Percentiles rank a stretch among this genome's conserved stretches.
Evolutionary conservation across 495 filamentous ascomycete species (phyloP).

Genomic region (Massariosphaeria phaeospora): DNA sequence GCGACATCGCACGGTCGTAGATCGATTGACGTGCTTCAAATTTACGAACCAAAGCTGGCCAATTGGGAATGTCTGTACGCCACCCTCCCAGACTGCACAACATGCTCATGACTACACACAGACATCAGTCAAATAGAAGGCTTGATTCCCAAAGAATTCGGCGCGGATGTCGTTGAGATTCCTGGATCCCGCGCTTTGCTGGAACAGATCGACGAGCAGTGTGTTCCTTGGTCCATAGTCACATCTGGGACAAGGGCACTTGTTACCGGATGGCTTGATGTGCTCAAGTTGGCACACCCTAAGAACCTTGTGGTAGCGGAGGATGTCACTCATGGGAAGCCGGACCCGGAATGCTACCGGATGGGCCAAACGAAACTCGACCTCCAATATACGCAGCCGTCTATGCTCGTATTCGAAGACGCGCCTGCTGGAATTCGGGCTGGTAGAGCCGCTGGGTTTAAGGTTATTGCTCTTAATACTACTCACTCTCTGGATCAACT

Average conservation of each 20-base stretch:
- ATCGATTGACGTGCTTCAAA: conserved; percentile 70
- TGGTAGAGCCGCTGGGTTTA: conserved; percentile 84
- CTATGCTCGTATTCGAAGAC: conserved; percentile 83
- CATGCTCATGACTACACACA: conserved; percentile 37
- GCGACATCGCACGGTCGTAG: conserved; percentile 84
- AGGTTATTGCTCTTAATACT: conserved; percentile 80
- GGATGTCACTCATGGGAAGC: conserved; percentile 81
- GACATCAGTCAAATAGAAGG: conserved; percentile 77
- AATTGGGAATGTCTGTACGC: conserved; percentile 79
- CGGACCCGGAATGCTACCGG: conserved; percentile 77
- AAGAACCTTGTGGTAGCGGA: conserved; percentile 75
- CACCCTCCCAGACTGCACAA: neutral
- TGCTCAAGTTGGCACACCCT: conserved; percentile 69
- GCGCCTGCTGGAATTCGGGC: conserved; percentile 84
- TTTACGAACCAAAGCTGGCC: conserved; percentile 73
- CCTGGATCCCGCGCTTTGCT: conserved; percentile 61
- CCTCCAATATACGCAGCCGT: conserved; percentile 42
- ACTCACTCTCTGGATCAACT: conserved; percentile 73
- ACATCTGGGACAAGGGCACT: conserved; percentile 82
- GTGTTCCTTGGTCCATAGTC: conserved; percentile 82
- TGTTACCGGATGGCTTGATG: conserved; percentile 78
- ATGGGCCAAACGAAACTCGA: conserved; percentile 63
- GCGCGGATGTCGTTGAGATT: conserved; percentile 74
- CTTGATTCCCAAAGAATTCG: conserved; percentile 68
- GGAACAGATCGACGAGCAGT: conserved; percentile 50